Percentiles rank a stretch among this genome's conserved stretches.
phyloP scores from a whole-genome alignment of 805 yeast genomes.

The Candida oleophila region DNA sequence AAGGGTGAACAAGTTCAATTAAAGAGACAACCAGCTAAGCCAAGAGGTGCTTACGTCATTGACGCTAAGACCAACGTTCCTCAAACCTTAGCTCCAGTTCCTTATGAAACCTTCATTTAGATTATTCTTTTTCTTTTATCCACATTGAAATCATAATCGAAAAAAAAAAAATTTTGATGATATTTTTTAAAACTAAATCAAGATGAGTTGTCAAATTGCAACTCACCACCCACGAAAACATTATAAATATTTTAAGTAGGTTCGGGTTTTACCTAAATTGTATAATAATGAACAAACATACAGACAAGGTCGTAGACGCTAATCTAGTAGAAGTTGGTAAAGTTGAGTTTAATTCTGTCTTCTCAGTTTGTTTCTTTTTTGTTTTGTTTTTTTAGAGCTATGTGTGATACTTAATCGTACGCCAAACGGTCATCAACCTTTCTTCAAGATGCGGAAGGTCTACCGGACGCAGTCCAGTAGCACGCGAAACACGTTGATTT shows the following conservation, averaged over 20 bases:
- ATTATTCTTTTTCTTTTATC: not conserved
- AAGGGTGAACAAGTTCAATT: conserved; percentile 86
- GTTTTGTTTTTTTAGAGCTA: not conserved
- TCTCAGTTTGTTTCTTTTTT: no score
- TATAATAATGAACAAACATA: conserved; percentile 2
- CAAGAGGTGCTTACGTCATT: conserved; percentile 90
- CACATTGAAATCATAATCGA: not conserved
- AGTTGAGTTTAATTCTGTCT: no score
- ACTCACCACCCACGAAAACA: not conserved
- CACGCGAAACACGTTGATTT: not conserved
- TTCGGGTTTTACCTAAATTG: conserved; percentile 2
- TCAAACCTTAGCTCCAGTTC: conserved; percentile 97
- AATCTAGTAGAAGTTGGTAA: no score
- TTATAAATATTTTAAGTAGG: not conserved
- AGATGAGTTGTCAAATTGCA: not conserved
- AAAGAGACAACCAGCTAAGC: conserved; percentile 98
- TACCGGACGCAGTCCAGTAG: conserved; percentile 4
- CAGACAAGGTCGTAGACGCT: not conserved
- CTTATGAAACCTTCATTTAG: conserved; percentile 99
- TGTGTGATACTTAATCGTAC: conserved; percentile 6
- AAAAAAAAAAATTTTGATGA: no score
- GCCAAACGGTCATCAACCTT: not conserved
- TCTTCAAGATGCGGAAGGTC: conserved; percentile 4
- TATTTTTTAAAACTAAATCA: no score
- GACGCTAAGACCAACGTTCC: conserved; percentile 82